These are phyloP conservation scores for Atkinsonella hypoxylon DNA, from an alignment of 2,329 filamentous ascomycete species.

Conservation along the genomic window DNA sequence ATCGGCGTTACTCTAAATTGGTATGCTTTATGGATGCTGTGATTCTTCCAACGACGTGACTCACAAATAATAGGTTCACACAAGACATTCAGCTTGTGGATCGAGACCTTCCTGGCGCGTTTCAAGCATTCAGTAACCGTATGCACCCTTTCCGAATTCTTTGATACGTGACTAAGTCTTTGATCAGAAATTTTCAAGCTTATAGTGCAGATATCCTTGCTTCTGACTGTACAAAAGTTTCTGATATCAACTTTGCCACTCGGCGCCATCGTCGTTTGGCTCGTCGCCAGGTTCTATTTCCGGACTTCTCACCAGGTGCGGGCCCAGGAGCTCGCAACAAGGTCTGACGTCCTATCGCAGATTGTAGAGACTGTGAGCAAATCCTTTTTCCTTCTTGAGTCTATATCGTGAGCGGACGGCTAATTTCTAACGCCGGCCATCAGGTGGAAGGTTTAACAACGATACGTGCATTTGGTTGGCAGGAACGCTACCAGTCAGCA, in stretches of 20 bases:
- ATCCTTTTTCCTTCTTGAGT: too few relatives aligned
- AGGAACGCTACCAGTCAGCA: too few relatives aligned
- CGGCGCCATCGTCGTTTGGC: neutral
- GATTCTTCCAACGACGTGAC: neutral
- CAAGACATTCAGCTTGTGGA: constrained; percentile 29
- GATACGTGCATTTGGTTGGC: too few relatives aligned
- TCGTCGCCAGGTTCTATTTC: constrained; percentile 22
- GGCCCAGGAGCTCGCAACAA: constrained; percentile 41
- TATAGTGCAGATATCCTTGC: constrained; percentile 30
- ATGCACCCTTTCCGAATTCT: neutral
- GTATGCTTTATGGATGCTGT: too few relatives aligned
- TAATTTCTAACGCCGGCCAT: too few relatives aligned
- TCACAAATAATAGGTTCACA: constrained; percentile 23
- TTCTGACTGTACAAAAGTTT: constrained; percentile 31
- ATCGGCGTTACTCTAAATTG: constrained; percentile 3
- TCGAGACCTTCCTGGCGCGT: constrained; percentile 20
- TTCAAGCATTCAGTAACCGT: constrained; percentile 19
- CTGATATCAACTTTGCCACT: constrained; percentile 32
- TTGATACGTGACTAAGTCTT: neutral
- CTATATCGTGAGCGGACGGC: too few relatives aligned
- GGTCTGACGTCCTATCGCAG: constrained; percentile 31
- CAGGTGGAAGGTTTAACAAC: neutral
- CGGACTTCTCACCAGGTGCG: constrained; percentile 44
- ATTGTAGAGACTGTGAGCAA: constrained; percentile 30
- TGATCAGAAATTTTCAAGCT: constrained; percentile 25